Percentiles rank a stretch among this genome's conserved stretches.
Evolutionary conservation across 768 basidiomycete species (phyloP).

Genomic region (Lactifluus rugatus): DNA sequence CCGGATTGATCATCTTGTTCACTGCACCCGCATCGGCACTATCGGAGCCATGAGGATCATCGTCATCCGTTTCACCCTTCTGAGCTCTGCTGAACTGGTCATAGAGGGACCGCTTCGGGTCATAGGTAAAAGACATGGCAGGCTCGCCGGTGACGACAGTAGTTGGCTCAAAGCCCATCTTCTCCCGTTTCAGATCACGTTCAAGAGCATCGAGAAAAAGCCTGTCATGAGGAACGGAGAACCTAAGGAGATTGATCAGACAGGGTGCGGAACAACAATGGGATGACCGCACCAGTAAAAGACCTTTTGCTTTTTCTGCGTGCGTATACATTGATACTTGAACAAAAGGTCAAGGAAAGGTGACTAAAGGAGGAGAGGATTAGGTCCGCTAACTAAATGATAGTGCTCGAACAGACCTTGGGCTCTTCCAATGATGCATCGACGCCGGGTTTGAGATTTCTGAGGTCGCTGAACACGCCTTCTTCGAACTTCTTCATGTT

Average conservation of each 20-base stretch:
- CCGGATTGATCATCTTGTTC: constrained; percentile 19
- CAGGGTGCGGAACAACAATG: not conserved
- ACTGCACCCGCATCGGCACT: constrained; percentile 7
- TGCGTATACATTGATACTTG: constrained; percentile 94
- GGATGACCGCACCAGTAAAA: constrained; percentile 72
- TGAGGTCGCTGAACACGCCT: constrained; percentile 86
- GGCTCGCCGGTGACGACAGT: constrained; percentile 72
- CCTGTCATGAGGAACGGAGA: constrained; percentile 93
- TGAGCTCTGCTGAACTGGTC: constrained; percentile 67
- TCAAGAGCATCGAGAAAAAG: constrained; percentile 95
- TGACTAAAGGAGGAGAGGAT: constrained; percentile 44
- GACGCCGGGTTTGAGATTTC: constrained; percentile 88
- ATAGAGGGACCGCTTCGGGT: constrained; percentile 74
- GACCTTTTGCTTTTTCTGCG: constrained; percentile 99
- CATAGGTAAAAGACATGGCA: constrained; percentile 80
- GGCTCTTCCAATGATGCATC: constrained; percentile 93
- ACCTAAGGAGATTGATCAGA: constrained; percentile 46
- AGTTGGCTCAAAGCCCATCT: constrained; percentile 80
- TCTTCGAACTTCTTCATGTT: constrained; percentile 98
- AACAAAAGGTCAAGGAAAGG: constrained; percentile 89
- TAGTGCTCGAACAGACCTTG: constrained; percentile 45
- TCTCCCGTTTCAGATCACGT: constrained; percentile 92
- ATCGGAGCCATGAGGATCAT: constrained; percentile 22
- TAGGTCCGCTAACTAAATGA: constrained; percentile 4
- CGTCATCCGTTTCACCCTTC: constrained; percentile 26